Conservation (phyloP, 2,329 filamentous ascomycete species). For the Knufia petricola region DNA sequence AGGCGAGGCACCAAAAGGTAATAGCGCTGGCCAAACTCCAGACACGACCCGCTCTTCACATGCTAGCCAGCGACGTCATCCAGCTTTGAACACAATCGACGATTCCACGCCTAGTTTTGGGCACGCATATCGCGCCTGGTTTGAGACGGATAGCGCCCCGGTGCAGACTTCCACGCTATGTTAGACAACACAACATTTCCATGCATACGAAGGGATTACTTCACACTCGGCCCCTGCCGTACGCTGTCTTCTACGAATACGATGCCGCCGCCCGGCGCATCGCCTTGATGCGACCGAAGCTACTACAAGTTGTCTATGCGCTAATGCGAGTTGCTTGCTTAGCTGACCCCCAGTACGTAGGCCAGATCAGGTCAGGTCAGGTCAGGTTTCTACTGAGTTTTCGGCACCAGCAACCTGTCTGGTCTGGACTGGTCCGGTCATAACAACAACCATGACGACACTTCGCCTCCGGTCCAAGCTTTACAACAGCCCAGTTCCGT, state of each 20-base stretch:
- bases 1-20: not conserved
- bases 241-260: too few species aligned
- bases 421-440: not conserved
- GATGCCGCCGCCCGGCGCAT: too few species aligned
- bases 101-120: slow-evolving; percentile 7
- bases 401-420: too few species aligned
- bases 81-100: not conserved
- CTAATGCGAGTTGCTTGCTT: not conserved
- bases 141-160: not conserved
- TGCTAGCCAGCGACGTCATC: not conserved
- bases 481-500: too few species aligned
- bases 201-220: not conserved
- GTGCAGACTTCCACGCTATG: not conserved
- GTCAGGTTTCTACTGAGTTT: too few species aligned
- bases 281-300: too few species aligned
- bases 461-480: not conserved
- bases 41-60: not conserved
- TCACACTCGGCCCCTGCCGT: too few species aligned
- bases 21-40: not conserved
- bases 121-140: slow-evolving; percentile 6
- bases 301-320: too few species aligned
- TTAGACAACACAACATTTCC: not conserved
- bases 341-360: too few species aligned
- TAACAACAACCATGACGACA: not conserved
- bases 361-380: too few species aligned